phyloP scores from a whole-genome alignment of 1,284 basidiomycete species.

The Trametes polyzona region DNA sequence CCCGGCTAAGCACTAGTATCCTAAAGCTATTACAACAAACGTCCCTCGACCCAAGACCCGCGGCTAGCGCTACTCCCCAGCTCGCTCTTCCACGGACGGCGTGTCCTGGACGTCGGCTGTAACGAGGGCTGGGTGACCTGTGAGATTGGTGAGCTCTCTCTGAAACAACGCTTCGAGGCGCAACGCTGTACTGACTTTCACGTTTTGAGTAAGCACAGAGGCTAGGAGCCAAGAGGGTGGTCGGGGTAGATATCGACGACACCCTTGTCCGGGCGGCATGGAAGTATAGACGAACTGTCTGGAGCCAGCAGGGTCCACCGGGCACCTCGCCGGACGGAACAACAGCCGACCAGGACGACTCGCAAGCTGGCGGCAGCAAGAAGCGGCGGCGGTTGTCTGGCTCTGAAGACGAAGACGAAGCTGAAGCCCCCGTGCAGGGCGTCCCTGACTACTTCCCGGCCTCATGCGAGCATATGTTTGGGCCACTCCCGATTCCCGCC shows the following conservation, averaged over 20 bases:
- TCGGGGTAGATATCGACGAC: conserved; percentile 83
- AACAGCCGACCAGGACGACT: background rate
- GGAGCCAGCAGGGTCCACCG: conserved; percentile 64
- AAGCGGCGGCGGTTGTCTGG: conserved; percentile 29
- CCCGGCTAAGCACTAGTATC: background rate
- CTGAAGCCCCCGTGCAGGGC: background rate
- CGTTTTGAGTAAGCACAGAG: conserved; percentile 63
- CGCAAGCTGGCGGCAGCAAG: conserved; percentile 18
- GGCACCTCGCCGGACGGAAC: background rate
- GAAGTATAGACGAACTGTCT: conserved; percentile 65
- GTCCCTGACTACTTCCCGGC: conserved; percentile 64
- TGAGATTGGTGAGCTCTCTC: conserved; percentile 68
- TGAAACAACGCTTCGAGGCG: no score
- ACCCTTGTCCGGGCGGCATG: conserved; percentile 71
- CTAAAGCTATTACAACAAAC: conserved; percentile 76
- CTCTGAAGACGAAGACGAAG: conserved; percentile 13
- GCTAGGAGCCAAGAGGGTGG: conserved; percentile 60
- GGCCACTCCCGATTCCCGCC: conserved; percentile 67
- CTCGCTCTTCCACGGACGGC: conserved; percentile 53
- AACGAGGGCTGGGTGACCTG: conserved; percentile 84
- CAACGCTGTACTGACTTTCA: no score
- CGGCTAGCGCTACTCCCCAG: conserved; percentile 62
- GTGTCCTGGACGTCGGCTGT: conserved; percentile 80
- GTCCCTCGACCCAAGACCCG: conserved; percentile 59
- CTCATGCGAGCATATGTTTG: conserved; percentile 75